These are phyloP conservation scores for Amphirosellinia nigrospora DNA, from an alignment of 495 filamentous ascomycete species.

Conservation along the genomic window DNA sequence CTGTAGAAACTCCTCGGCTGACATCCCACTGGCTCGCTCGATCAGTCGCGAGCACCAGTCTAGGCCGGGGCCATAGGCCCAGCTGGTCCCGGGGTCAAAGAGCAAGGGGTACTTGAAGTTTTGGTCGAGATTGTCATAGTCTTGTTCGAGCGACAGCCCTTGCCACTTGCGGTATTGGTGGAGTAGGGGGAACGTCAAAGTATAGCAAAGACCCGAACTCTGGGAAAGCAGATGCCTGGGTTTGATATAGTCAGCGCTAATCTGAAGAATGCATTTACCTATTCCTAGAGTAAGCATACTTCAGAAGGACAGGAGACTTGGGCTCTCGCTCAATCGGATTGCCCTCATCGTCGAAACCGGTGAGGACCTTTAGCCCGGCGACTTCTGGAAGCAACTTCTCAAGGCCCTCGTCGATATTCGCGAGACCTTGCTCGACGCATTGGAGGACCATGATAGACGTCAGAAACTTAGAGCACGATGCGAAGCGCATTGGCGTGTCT, in stretches of 20 bases:
- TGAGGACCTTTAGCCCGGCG: slow-evolving; percentile 43
- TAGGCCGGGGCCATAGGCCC: slow-evolving; percentile 52
- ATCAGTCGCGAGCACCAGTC: slow-evolving; percentile 58
- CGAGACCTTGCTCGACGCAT: slow-evolving; percentile 52
- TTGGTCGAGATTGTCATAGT: slow-evolving; percentile 29
- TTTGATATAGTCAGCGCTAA: neutral
- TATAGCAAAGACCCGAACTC: slow-evolving; percentile 52
- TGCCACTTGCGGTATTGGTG: slow-evolving; percentile 38
- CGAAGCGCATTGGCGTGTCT: slow-evolving; percentile 26
- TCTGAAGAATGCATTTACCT: neutral
- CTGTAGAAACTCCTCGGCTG: slow-evolving; percentile 18
- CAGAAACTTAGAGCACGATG: slow-evolving; percentile 63
- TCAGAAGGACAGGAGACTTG: slow-evolving; percentile 28
- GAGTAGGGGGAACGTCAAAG: slow-evolving; percentile 41
- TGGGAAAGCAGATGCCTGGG: slow-evolving; percentile 49
- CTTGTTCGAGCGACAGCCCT: slow-evolving; percentile 20
- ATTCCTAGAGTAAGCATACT: slow-evolving; percentile 32
- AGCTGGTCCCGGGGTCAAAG: slow-evolving; percentile 56
- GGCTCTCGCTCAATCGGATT: slow-evolving; percentile 42
- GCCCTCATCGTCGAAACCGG: slow-evolving; percentile 41
- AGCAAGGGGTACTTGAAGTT: slow-evolving; percentile 45
- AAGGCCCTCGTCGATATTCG: slow-evolving; percentile 47
- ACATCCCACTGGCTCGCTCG: slow-evolving; percentile 40
- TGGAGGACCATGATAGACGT: slow-evolving; percentile 52
- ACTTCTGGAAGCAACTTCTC: slow-evolving; percentile 48